Conservation (phyloP, 345 rosid species). For the Eucalyptus regnans region DNA sequence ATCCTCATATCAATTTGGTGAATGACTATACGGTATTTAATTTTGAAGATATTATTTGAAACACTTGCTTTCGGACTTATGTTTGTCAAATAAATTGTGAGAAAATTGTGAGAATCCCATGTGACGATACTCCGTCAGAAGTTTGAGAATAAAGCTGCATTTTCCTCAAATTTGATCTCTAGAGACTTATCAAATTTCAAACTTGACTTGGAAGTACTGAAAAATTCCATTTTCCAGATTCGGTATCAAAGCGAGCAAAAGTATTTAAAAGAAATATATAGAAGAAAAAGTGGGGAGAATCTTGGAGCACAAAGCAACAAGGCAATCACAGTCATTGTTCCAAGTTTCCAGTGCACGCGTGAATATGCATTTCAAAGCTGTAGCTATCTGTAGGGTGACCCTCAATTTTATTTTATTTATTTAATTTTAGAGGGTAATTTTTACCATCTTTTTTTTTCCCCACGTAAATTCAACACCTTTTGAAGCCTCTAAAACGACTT, state of each 20-base stretch:
- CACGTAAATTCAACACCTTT: background rate
- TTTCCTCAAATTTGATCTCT: background rate
- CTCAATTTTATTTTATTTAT: background rate
- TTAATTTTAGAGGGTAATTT: background rate
- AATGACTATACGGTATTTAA: background rate
- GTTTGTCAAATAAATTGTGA: background rate
- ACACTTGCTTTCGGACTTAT: background rate
- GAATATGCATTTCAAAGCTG: background rate
- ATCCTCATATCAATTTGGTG: background rate
- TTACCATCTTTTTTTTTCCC: background rate
- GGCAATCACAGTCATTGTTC: slow-evolving; percentile 2
- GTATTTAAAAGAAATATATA: background rate
- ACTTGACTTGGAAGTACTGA: background rate
- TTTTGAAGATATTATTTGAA: background rate
- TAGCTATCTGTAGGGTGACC: background rate
- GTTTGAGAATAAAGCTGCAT: background rate
- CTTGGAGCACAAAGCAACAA: background rate
- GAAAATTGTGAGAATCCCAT: background rate
- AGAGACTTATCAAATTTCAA: background rate
- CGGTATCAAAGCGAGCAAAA: slow-evolving; percentile 3
- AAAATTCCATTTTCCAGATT: background rate
- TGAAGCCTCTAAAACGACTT: background rate
- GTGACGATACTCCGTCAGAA: background rate
- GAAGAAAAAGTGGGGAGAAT: background rate
- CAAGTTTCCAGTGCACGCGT: slow-evolving; percentile 10